Base-by-base conservation (phyloP, 1,284 basidiomycete species). In the Cutaneotrichosporon sp. region DNA sequence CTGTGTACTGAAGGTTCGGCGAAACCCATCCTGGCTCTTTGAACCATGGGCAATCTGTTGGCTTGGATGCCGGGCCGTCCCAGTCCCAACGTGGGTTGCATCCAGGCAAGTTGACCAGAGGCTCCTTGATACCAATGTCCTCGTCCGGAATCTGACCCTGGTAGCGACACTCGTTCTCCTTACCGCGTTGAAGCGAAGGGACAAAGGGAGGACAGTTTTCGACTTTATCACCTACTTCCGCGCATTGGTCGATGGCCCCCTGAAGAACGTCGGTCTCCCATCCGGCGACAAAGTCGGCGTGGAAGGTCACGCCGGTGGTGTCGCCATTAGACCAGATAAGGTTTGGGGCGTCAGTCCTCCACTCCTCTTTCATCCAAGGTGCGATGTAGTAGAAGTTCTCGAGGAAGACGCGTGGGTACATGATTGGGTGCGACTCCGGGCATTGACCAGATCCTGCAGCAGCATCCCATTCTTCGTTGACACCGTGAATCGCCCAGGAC, bases 401-500 rank as follows among this genome's bases (percentile, higher is more conserved):
- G 31, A 51, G 34, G 19, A 46, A 32, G 42, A 57, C 41, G n/a
- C 25, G 26, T 8, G 56, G 56, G 49, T 57, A 57, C 24, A 20
- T 24, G 26, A 57, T 46, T 1, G 56, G 56, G 46, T 57, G 56
- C 16, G 48, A 43, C 20, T 45, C 39, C 35, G 56, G 56, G 52
- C 56, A 57, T 3, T 31, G 35, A n/a, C 14, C 17, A 31, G 2
- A 3, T 8, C 3, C 8, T 10, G 63, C 64, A 32, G 61, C 61
- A 17, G 64, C 51, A 31, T 58, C 46, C 31, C 58, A 26, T 16
- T 22, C 4, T 3, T 25, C 33, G 24, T 24, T 58, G n/a, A 52
- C 55, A 14, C 29, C 14, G 8, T 45, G 49, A 20, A 61, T 44
- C 55, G 77, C 75, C 63, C 75, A 79, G 0, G 77, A 68, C 62